A percentile compares a stretch with the other conserved stretches of the same genome.
phyloP scores from a whole-genome alignment of 345 rosid species.

The Kandelia obovata region DNA sequence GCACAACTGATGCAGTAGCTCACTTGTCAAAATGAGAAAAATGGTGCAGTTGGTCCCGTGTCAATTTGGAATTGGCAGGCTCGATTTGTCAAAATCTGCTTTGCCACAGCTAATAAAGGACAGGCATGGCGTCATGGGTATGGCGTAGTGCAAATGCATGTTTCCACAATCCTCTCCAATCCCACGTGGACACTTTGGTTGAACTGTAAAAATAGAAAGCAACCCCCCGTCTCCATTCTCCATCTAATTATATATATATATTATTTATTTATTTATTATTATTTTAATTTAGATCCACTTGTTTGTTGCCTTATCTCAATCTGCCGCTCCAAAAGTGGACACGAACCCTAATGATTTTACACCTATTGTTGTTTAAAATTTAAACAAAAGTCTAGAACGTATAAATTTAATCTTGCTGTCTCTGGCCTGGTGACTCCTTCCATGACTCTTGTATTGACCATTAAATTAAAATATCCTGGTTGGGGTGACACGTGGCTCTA shows the following conservation, averaged over 20 bases:
- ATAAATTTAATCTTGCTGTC: no score
- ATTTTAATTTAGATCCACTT: background rate
- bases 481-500: no score
- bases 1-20: no score
- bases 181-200: background rate
- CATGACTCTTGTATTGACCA: no score
- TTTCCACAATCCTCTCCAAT: background rate
- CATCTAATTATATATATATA: background rate
- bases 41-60: no score
- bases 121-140: background rate
- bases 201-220: background rate
- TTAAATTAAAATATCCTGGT: no score
- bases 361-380: no score
- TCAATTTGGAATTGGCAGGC: background rate
- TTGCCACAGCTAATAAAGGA: background rate
- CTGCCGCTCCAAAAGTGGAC: background rate
- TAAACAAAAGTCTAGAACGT: no score
- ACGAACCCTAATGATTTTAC: no score
- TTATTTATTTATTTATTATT: no score
- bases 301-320: conserved; percentile 15
- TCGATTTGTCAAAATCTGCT: background rate
- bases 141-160: background rate
- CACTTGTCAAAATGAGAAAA: no score
- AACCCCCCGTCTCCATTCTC: background rate
- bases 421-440: no score